Evolutionary conservation across 139 green algal genomes (phyloP).

Genomic region (Chlorella sp.): DNA sequence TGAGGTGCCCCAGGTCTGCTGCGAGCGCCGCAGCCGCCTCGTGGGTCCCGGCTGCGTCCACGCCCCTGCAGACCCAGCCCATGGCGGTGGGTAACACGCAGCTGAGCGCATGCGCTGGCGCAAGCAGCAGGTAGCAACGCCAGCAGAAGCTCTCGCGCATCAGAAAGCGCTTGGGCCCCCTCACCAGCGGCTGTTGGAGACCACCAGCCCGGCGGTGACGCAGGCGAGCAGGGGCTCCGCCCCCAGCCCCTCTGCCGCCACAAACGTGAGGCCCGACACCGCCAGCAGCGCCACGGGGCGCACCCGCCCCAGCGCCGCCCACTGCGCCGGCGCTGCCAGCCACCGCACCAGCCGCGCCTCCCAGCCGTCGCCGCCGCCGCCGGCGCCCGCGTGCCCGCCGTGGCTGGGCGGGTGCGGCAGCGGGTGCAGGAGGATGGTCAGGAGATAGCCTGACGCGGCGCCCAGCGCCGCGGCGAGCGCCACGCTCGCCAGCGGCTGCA

Average conservation of each 20-base stretch:
- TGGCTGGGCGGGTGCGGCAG: not conserved
- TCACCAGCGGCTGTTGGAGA: slow-evolving; percentile 54
- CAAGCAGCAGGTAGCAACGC: not conserved
- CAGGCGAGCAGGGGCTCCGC: slow-evolving; percentile 87
- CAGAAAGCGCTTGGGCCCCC: too few species aligned
- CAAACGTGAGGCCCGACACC: slow-evolving; percentile 42
- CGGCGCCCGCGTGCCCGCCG: not conserved
- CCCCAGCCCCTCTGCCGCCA: slow-evolving; percentile 46
- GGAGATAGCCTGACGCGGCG: not conserved
- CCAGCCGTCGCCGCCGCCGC: not conserved
- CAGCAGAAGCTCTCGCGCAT: not conserved
- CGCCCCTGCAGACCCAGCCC: not conserved
- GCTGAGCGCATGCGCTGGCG: not conserved
- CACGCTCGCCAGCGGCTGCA: not conserved
- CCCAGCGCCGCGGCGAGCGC: slow-evolving; percentile 8
- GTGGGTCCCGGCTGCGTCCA: slow-evolving; percentile 37
- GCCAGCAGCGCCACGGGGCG: slow-evolving; percentile 3
- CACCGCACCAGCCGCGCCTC: not conserved
- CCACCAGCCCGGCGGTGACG: slow-evolving; percentile 72
- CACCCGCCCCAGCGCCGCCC: slow-evolving; percentile 7
- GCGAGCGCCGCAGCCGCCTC: slow-evolving; percentile 45
- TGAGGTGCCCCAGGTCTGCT: slow-evolving; percentile 51
- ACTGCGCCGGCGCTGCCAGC: too few species aligned
- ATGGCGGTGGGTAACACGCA: too few species aligned
- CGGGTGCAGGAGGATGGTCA: slow-evolving; percentile 5